Evolutionary conservation across 768 basidiomycete species (phyloP), one percentile per base, ranked within the genome.

Genomic region (Paxillus ammoniavirescens): DNA sequence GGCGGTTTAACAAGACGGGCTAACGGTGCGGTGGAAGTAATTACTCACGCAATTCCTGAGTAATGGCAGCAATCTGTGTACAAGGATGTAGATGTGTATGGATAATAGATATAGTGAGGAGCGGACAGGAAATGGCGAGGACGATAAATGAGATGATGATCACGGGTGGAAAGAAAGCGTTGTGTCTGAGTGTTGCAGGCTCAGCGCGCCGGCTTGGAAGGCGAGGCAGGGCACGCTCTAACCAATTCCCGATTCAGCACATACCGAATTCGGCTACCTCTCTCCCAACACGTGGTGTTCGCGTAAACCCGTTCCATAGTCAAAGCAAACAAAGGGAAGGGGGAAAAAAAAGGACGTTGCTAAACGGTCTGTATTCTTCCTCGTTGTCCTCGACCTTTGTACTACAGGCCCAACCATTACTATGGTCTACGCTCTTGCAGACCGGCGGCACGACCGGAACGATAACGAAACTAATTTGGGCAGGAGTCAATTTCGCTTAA

Each of bases 171-270:
- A 30, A 54, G 49, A 51, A 30, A 50, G 54, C 44, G 64, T 65
- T 45, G 56, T 44, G 64, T 47, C 40, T 18, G 51, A 55, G 55
- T 57, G 50, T 58, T 57, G 58, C 54, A 54, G 35, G 37, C 48
- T 60, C 56, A 63, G 60, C 62, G 66, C 66, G 59, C 64, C 65
- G 65, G 64, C 54, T 59, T 63, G 60, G 43, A 52, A 62, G 66
- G 66, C 60, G 67, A 69, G 66, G 66, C 66, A 67, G 66, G 66
- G 67, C 66, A 69, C 56, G 61, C 64, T 51, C 61, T 58, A 54
- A 61, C 64, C 59, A 52, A 55, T 64, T 62, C 66, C 66, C 66
- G 66, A 66, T 67, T 61, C 55, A 56, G 60, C 52, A 53, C 41
- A 5, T 15, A 1, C 65, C 60, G 52, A 45, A 56, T 68, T 46